Evolutionary conservation across 345 rosid species (phyloP), one percentile per base, ranked within the genome.

Genomic region (Cardamine resedifolia): DNA sequence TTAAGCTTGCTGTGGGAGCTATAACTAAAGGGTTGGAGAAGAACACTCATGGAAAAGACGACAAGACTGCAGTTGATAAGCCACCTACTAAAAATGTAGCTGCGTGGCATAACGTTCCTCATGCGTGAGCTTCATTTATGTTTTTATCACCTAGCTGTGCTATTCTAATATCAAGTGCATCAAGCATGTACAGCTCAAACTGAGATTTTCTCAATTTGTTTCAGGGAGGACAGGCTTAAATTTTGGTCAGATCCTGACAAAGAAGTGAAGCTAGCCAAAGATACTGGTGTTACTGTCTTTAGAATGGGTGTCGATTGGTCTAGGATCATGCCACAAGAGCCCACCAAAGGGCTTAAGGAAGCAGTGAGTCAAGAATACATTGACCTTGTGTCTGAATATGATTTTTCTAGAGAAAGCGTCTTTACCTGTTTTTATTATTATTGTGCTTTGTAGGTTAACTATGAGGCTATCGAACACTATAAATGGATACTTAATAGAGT

Each of bases 221-320:
- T 71, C 86, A 89, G 98, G 83, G 85, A 85, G 87, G 95, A 94
- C 66, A 94, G 97, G 64, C 83, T 94, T 27, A 91, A 78, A 72
- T 94, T 94, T 83, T 94, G 98, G 98, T 83, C 92, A 78, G 98
- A 94, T 78, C 98, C 98, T 80, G 98, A 90, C 53, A 81, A 78
- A 19, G 98, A 94, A 81, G 64, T 94, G 79, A 86, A 83, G 75
- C 87, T 94, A 72, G 98, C 96, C 4, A 91, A 86, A 79, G 91
- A 81, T 64, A 89, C 97, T 43, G 97, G 97, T 20, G 52, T 91
- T 33, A 81, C 83, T 76, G 85, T 94, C 45, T 91, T 94, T 67
- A 84, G 97, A 24, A 86, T 94, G 97, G 98, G 98, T 80, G 77
- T 94, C 12, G 98, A 94, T 81, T 94, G 96, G 97, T 68, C 86